phyloP scores from a whole-genome alignment of 2,329 filamentous ascomycete genomes.

The Ustilaginoidea virens region DNA sequence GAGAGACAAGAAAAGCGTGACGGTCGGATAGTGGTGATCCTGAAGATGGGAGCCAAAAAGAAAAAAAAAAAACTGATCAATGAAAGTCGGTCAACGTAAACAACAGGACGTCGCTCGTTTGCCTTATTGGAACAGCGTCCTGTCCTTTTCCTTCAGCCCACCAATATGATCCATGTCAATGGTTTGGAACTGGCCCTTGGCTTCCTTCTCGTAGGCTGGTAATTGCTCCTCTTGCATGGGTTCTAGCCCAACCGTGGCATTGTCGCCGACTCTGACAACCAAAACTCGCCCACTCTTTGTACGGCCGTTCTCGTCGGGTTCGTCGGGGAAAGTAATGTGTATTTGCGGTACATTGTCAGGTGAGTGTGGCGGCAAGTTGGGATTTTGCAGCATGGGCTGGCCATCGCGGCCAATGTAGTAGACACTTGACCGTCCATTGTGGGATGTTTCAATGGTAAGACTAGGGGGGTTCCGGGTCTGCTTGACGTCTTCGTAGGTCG shows the following conservation, averaged over 20 bases:
- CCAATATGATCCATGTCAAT: conserved; percentile 92
- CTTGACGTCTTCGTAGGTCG: conserved; percentile 51
- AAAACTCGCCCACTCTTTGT: conserved; percentile 76
- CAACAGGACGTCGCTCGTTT: conserved; percentile 1
- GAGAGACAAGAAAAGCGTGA: conserved; percentile 3
- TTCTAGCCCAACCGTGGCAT: conserved; percentile 71
- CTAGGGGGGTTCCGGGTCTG: conserved; percentile 36
- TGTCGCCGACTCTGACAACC: conserved; percentile 80
- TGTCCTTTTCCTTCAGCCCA: conserved; percentile 80
- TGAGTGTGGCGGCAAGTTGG: conserved; percentile 57
- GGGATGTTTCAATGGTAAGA: conserved; percentile 42
- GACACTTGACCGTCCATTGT: conserved; percentile 48
- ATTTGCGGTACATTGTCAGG: conserved; percentile 87
- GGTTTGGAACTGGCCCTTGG: conserved; percentile 70
- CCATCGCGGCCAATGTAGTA: conserved; percentile 69
- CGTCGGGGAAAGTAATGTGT: conserved; percentile 93
- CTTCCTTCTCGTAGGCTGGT: conserved; percentile 77
- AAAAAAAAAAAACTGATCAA: conserved; percentile 6
- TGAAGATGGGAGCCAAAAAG: too few relatives aligned
- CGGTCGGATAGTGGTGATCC: too few relatives aligned
- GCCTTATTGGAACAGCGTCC: conserved; percentile 20
- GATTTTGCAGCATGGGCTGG: conserved; percentile 58
- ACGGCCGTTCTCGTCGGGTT: conserved; percentile 75
- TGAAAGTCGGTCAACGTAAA: too few relatives aligned
- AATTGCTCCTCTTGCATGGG: conserved; percentile 68